phyloP scores from a whole-genome alignment of 345 rosid genomes.

The Fremontodendron californicum region DNA sequence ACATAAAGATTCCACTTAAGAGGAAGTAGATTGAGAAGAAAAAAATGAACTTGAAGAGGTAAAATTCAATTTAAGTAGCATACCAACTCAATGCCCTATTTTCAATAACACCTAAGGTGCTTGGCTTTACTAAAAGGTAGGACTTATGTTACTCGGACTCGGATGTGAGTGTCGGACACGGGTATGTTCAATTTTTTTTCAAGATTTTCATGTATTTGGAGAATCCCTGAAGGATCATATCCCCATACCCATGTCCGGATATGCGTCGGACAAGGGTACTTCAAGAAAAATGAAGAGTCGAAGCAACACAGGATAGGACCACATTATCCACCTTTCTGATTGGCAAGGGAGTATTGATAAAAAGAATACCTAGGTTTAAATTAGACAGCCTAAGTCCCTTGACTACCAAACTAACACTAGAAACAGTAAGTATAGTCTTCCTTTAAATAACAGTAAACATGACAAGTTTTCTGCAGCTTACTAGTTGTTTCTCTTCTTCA shows the following conservation, averaged over 20 bases:
- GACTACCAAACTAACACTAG: not conserved
- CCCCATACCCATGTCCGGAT: too few species aligned
- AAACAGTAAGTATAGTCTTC: not conserved
- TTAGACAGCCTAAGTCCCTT: not conserved
- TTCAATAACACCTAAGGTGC: not conserved
- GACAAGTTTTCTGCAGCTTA: slow-evolving; percentile 32
- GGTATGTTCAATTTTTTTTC: too few species aligned
- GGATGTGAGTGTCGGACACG: too few species aligned
- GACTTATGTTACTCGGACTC: too few species aligned
- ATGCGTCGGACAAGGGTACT: too few species aligned
- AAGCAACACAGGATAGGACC: too few species aligned
- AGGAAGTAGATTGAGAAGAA: not conserved
- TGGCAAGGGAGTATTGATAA: not conserved
- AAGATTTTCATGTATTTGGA: too few species aligned
- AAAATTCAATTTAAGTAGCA: not conserved
- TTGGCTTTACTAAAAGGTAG: not conserved
- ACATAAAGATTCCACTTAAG: not conserved
- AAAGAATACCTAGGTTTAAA: not conserved
- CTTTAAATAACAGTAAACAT: not conserved
- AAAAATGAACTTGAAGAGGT: not conserved
- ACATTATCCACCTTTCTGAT: not conserved
- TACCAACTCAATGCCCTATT: not conserved
- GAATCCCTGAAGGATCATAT: too few species aligned
- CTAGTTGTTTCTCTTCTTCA: slow-evolving; percentile 85
- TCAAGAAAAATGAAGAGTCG: too few species aligned